Conservation (phyloP, 129 eudicot species). For the Scalesia atractyloides region DNA sequence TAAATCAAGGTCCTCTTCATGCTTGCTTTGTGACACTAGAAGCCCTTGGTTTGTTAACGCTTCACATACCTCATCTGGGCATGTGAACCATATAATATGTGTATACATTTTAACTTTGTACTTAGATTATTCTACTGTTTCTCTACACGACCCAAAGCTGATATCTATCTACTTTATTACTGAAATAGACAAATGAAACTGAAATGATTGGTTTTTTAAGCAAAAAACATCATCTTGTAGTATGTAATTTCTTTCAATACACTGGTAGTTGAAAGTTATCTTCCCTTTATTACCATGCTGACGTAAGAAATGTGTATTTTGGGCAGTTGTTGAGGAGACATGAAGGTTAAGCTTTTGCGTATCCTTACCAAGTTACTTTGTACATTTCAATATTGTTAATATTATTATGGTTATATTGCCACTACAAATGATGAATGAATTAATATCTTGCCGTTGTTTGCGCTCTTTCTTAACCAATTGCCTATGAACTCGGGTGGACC, state of each 20-base stretch:
- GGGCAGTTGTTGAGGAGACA: slow-evolving; percentile 43
- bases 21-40: too few species aligned
- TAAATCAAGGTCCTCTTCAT: too few species aligned
- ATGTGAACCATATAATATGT: too few species aligned
- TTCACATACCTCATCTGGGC: not conserved
- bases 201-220: not conserved
- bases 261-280: not conserved
- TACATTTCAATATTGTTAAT: slow-evolving; percentile 2
- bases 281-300: slow-evolving; percentile 11
- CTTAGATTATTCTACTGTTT: too few species aligned
- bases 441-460: not conserved
- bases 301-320: slow-evolving; percentile 14
- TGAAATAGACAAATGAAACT: not conserved
- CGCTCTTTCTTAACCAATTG: slow-evolving; percentile 46
- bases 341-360: slow-evolving; percentile 77
- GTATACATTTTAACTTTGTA: too few species aligned
- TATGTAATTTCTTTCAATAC: not conserved
- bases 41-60: not conserved
- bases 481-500: slow-evolving; percentile 35
- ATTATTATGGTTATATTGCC: not conserved
- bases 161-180: too few species aligned
- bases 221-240: not conserved
- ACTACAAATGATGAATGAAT: not conserved
- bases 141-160: too few species aligned
- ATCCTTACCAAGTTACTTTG: slow-evolving; percentile 43